These are phyloP conservation scores for Leersia perrieri DNA, from an alignment of 176 grass and related monocot genomes.

Conservation along the genomic window DNA sequence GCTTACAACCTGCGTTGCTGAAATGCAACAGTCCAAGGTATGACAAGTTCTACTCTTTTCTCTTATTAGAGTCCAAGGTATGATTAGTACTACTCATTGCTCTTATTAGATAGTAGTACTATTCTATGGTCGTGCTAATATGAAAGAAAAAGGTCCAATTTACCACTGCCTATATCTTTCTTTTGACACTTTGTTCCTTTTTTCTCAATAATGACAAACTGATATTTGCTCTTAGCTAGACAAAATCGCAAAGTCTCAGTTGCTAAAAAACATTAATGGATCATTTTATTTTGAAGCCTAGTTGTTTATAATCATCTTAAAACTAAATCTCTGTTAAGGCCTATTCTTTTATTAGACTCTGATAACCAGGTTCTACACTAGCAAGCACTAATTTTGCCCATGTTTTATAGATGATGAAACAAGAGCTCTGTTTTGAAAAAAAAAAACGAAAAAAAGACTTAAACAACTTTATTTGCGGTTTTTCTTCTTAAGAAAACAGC, in stretches of 20 bases:
- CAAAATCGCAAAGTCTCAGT: not conserved
- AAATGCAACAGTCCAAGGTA: constrained; percentile 71
- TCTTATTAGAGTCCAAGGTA: constrained; percentile 50
- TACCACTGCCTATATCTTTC: not conserved
- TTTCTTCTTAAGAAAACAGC: not conserved
- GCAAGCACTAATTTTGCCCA: not conserved
- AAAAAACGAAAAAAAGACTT: not conserved
- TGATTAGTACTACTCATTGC: not conserved
- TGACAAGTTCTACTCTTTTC: not conserved
- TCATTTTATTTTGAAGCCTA: not conserved
- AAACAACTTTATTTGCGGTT: not conserved
- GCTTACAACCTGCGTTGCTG: constrained; percentile 57
- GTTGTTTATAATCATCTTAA: not conserved
- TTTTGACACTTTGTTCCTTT: not conserved
- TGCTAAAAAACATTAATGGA: not conserved
- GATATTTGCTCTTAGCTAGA: not conserved
- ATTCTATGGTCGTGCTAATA: not conserved
- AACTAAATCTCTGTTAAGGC: not conserved
- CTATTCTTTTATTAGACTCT: not conserved
- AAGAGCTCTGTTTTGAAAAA: not conserved
- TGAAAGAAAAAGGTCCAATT: not conserved
- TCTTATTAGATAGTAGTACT: not conserved
- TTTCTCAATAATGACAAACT: not conserved
- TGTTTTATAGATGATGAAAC: not conserved
- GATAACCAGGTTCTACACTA: not conserved